Percentiles rank a stretch among this genome's conserved stretches.
These are phyloP conservation scores for Lathyrus sativus DNA, from an alignment of 306 rosid genomes.

Conservation along the genomic window DNA sequence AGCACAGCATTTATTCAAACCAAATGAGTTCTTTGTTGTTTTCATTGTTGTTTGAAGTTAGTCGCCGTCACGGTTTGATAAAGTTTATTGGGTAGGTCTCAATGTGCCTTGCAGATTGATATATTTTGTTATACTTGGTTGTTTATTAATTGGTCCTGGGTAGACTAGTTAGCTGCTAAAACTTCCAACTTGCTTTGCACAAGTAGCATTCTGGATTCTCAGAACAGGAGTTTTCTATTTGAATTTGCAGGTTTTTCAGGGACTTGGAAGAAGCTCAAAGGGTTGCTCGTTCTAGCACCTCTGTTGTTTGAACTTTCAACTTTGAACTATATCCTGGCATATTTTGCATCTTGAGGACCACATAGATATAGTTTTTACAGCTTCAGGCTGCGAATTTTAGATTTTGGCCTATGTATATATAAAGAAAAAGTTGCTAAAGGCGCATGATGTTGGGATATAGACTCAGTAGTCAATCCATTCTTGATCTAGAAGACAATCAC, in stretches of 20 bases:
- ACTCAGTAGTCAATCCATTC: constrained; percentile 21
- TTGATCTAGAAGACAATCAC: constrained; percentile 31
- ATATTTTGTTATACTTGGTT: constrained; percentile 19
- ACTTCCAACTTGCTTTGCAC: constrained; percentile 2
- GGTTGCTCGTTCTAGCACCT: constrained; percentile 63
- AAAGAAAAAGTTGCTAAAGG: constrained; percentile 27
- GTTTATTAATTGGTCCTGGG: constrained; percentile 14
- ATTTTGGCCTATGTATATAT: constrained; percentile 28
- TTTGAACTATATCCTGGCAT: constrained; percentile 47
- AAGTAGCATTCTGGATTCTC: constrained; percentile 26
- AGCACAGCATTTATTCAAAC: neutral
- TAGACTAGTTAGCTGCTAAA: constrained; percentile 35
- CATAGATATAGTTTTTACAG: constrained; percentile 33
- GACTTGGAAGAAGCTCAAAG: constrained; percentile 98
- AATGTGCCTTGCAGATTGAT: constrained; percentile 7
- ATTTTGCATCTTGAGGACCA: constrained; percentile 34
- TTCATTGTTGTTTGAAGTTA: constrained; percentile 27
- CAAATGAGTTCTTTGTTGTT: neutral
- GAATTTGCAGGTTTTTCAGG: constrained; percentile 70
- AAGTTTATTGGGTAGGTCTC: constrained; percentile 28
- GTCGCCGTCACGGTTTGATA: constrained; percentile 21
- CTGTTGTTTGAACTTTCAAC: constrained; percentile 65
- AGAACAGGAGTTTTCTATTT: constrained; percentile 27
- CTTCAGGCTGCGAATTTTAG: constrained; percentile 31
- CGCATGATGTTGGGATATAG: constrained; percentile 37